These are phyloP conservation scores for Sabuloglossum arenarium DNA, from an alignment of 495 filamentous ascomycete genomes.

Conservation along the genomic window DNA sequence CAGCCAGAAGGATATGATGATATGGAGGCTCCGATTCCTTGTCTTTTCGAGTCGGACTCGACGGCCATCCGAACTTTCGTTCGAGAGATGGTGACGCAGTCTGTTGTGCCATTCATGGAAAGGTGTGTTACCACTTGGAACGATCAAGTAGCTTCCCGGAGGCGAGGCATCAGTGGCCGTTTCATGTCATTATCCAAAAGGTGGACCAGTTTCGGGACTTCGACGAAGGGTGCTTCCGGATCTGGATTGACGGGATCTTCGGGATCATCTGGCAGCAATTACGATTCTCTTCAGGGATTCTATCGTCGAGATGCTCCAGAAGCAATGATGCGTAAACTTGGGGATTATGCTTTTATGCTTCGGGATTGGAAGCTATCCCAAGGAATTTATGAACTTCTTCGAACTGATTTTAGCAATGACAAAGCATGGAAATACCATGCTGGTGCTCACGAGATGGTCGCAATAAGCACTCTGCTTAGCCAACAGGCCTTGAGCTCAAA, in stretches of 20 bases:
- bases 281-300: slow-evolving; percentile 53
- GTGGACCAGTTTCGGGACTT: slow-evolving; percentile 56
- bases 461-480: slow-evolving; percentile 57
- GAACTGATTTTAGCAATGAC: slow-evolving; percentile 75
- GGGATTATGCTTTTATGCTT: slow-evolving; percentile 90
- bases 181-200: slow-evolving; percentile 83
- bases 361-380: slow-evolving; percentile 87
- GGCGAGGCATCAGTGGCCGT: slow-evolving; percentile 68
- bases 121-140: slow-evolving; percentile 80
- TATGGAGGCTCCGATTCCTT: slow-evolving; percentile 47
- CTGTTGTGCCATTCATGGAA: slow-evolving; percentile 88
- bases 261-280: slow-evolving; percentile 38
- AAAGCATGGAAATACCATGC: slow-evolving; percentile 95
- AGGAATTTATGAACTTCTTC: slow-evolving; percentile 72
- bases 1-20: slow-evolving; percentile 23
- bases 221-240: slow-evolving; percentile 20
- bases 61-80: slow-evolving; percentile 72
- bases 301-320: slow-evolving; percentile 72
- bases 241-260: slow-evolving; percentile 12
- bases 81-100: slow-evolving; percentile 82
- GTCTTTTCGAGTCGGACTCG: slow-evolving; percentile 79
- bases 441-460: slow-evolving; percentile 80
- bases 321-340: slow-evolving; percentile 78
- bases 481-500: slow-evolving; percentile 49
- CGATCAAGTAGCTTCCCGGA: slow-evolving; percentile 81